Base-by-base conservation (phyloP, 2,329 filamentous ascomycete genomes). In the Botryotinia calthae region DNA sequence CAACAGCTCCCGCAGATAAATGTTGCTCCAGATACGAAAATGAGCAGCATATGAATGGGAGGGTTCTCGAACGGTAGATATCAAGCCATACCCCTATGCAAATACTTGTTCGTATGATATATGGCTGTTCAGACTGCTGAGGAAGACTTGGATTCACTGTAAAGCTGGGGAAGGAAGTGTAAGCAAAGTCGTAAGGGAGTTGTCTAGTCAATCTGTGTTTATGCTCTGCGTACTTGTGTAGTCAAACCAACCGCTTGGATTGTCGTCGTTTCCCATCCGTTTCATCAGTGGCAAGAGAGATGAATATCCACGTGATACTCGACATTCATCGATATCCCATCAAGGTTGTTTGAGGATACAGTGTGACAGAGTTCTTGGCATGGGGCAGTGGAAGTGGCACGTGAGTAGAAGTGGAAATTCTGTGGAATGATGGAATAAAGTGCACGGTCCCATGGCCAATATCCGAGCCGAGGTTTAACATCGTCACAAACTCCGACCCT, bases 391-490 rank as follows among this genome's bases (percentile, higher is more conserved):
- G 61, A 31, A 20, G 37, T 34, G 34, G 34, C 34, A 34, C 34
- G 34, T 34, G 34, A 34, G 34, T 6, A 34, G 34, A 34, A 16
- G 61, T 64, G 61, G 61, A 46, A 28, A 59, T 59, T 34, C 28
- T 22, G 9, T 46, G 8, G 25, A 44, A 31, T 40, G 46, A 66
- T 14, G 31, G 63, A 65, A 48, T 46, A 16, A 42, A 56, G 42
- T 22, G 34, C 65, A 67, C 48, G 48, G 40, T 12, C 65, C n/a
- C 48, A 42, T n/a, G 18, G 34, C 16, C n/a, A 66, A 54, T 64
- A 54, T 71, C 61, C 61, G 70, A 71, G 37, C 70, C 70, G 70
- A 71, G 70, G 70, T 66, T 54, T 51, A 71, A 71, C 31, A 56
- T 56, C 28, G 65, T 68, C 34, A 10, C 48, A 56, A 67, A 67